Conservation (phyloP, 371 early-diverging fungal species). For the Actinomucor elegans region DNA sequence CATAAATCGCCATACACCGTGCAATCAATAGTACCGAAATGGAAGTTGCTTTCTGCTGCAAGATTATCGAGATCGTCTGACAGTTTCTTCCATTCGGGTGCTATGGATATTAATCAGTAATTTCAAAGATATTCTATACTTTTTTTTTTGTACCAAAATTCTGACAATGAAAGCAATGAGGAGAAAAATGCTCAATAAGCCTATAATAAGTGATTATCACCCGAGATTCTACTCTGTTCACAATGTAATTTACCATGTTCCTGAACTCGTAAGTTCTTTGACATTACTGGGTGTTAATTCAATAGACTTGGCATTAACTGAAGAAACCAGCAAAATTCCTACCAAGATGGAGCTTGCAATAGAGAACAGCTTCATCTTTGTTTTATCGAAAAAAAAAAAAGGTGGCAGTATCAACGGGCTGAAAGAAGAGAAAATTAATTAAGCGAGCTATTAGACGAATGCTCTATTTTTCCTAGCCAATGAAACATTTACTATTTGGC, state of each 20-base stretch:
- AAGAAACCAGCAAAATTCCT: background rate
- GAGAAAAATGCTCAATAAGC: conserved; percentile 44
- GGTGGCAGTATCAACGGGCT: too few species aligned
- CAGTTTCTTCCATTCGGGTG: conserved; percentile 53
- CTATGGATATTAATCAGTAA: conserved; percentile 19
- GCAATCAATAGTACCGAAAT: conserved; percentile 82
- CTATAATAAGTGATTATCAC: conserved; percentile 17
- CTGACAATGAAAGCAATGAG: conserved; percentile 34
- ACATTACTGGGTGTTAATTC: conserved; percentile 18
- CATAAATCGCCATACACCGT: conserved; percentile 67
- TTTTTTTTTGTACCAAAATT: conserved; percentile 29
- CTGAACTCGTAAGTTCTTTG: conserved; percentile 7
- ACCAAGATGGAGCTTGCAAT: background rate
- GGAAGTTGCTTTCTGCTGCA: conserved; percentile 43
- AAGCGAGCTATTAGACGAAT: too few species aligned
- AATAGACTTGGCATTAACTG: conserved; percentile 14
- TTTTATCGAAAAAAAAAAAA: conserved; percentile 1
- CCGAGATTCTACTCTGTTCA: background rate
- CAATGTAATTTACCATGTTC: conserved; percentile 21
- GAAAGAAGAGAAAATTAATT: too few species aligned
- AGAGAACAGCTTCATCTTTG: conserved; percentile 2
- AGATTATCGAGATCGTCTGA: conserved; percentile 34
- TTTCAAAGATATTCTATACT: background rate
- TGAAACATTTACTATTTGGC: too few species aligned
- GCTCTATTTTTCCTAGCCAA: too few species aligned